phyloP scores from a whole-genome alignment of 176 grass and related monocot genomes.

The Ananas comosus region DNA sequence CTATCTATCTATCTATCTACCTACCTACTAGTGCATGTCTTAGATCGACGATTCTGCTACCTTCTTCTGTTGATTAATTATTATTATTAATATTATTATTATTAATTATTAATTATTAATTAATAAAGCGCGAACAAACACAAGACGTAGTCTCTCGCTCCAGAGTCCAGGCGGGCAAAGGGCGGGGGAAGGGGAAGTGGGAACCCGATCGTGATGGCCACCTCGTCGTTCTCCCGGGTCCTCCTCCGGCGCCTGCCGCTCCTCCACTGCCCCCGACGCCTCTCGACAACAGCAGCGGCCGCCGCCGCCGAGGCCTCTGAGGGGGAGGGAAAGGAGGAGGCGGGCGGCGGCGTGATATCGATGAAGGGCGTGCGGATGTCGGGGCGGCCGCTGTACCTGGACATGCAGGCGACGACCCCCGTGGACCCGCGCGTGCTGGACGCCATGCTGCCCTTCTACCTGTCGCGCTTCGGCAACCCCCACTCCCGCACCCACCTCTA shows the following conservation, averaged over 20 bases:
- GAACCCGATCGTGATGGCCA: too few species aligned
- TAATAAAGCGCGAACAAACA: too few species aligned
- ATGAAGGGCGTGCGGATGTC: slow-evolving; percentile 90
- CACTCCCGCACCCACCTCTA: slow-evolving; percentile 97
- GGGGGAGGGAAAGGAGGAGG: slow-evolving; percentile 16
- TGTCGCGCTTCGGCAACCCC: slow-evolving; percentile 78
- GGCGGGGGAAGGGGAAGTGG: too few species aligned
- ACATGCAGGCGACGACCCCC: slow-evolving; percentile 94
- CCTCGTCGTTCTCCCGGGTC: neutral
- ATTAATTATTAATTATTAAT: too few species aligned
- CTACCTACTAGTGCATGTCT: too few species aligned
- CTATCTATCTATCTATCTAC: too few species aligned
- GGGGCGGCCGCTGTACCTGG: slow-evolving; percentile 76
- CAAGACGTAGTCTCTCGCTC: too few species aligned
- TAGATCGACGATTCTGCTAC: too few species aligned
- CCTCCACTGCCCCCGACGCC: slow-evolving; percentile 29
- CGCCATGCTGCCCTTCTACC: slow-evolving; percentile 90
- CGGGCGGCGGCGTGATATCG: slow-evolving; percentile 21
- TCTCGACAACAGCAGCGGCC: neutral
- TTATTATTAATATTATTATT: too few species aligned
- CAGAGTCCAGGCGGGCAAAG: too few species aligned
- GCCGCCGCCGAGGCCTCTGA: neutral
- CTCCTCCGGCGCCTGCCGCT: slow-evolving; percentile 1
- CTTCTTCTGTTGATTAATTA: too few species aligned
- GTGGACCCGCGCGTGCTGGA: slow-evolving; percentile 88